Conservation (phyloP, 257 asterid genomes). For the Marsdenia floribunda region DNA sequence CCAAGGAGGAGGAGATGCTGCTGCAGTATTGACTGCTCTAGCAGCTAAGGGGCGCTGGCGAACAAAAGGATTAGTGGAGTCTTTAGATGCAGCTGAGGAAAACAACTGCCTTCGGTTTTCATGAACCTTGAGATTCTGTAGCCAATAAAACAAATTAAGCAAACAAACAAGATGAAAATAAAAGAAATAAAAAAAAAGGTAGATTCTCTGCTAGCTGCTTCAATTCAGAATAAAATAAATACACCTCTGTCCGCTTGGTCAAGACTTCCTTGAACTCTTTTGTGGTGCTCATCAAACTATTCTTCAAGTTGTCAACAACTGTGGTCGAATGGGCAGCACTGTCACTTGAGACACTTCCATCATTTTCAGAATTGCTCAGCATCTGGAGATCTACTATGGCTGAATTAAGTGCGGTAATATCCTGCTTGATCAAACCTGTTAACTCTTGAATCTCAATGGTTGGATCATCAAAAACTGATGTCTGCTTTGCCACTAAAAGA, state of each 20-base stretch:
- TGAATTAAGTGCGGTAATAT: conserved; percentile 56
- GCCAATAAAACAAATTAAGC: not conserved
- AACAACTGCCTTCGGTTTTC: conserved; percentile 72
- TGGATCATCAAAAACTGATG: conserved; percentile 82
- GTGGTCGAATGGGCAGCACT: conserved; percentile 73
- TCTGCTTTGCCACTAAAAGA: conserved; percentile 60
- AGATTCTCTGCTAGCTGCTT: not conserved
- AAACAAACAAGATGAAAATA: not conserved
- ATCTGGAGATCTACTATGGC: conserved; percentile 69
- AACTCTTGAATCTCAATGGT: conserved; percentile 78
- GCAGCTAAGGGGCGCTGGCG: conserved; percentile 90
- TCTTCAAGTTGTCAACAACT: conserved; percentile 77
- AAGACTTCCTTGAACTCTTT: conserved; percentile 76
- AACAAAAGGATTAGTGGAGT: conserved; percentile 59
- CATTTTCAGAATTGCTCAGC: conserved; percentile 51
- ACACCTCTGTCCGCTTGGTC: conserved; percentile 65
- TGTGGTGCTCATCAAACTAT: conserved; percentile 67
- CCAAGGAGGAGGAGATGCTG: conserved; percentile 83
- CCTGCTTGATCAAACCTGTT: conserved; percentile 60
- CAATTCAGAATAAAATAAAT: not conserved
- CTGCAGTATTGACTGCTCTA: conserved; percentile 53
- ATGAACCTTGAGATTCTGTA: conserved; percentile 71
- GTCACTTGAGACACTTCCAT: conserved; percentile 59
- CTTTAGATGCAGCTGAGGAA: conserved; percentile 68
- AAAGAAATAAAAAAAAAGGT: not conserved